Evolutionary conservation across 73 alveolate genomes (phyloP), one percentile per base, ranked within the genome.

Genomic region (Blepharisma stoltei): DNA sequence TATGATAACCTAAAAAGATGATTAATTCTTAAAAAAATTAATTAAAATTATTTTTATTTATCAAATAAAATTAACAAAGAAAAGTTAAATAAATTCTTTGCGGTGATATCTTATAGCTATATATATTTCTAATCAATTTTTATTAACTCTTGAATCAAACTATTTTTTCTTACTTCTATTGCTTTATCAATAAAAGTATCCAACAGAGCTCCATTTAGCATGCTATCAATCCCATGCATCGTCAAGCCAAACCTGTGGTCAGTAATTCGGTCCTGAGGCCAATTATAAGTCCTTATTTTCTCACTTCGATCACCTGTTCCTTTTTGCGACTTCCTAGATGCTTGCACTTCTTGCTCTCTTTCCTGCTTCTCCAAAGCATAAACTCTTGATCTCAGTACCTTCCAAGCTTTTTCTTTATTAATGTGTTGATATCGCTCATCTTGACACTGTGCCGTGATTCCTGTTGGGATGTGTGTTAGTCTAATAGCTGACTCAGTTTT

Each of bases 241-340:
- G 91, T 77, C 27, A 75, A 70, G 7, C 89, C 88, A 25, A 87
- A 69, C 76, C 98, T 76, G 76, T 93, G 98, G 79, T 93, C 98
- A 7, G 98, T 93, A 60, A 93, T 89, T 71, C 97, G 76, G 52
- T 90, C 92, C 49, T 86, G 78, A 2, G 98, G 97, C 81, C 86
- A 93, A 60, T 93, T 93, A 66, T 93, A 93, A 44, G 98, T 93
- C 60, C 98, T 80, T 18, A 93, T 91, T 54, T 92, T 90, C 32
- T 93, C 96, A 46, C 92, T 84, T 60, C 96, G 43, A 71, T 88
- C 93, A n/a, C 97, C 95, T 6, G 92, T 85, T 8, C 94, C 95
- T 79, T 77, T 81, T 52, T 78, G 86, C 6, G 47, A 73, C 37
- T 44, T 54, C 38, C 86, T 55, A 14, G 14, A 23, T 45, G 21